Percentiles rank a stretch among this genome's conserved stretches.
These are phyloP conservation scores for Psophocarpus tetragonolobus DNA, from an alignment of 306 rosid genomes.

Conservation along the genomic window DNA sequence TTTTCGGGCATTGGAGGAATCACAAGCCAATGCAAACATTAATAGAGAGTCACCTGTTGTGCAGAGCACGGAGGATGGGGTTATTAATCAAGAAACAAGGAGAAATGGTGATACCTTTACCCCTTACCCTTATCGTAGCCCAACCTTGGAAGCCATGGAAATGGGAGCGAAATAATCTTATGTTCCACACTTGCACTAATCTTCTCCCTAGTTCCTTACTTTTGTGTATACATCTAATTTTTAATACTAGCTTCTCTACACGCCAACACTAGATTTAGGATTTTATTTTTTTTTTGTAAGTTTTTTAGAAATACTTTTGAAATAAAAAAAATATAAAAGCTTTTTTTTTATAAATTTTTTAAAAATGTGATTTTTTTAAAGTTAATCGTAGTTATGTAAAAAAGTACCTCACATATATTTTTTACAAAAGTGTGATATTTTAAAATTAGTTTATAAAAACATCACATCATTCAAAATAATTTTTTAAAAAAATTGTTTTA, in stretches of 20 bases:
- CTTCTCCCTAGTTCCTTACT: background rate
- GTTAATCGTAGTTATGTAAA: no score
- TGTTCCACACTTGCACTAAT: background rate
- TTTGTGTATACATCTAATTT: conserved; percentile 24
- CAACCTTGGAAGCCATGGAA: conserved; percentile 60
- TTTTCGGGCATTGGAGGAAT: conserved; percentile 65
- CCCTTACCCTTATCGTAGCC: conserved; percentile 40
- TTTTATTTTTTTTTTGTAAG: no score
- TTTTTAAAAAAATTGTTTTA: no score
- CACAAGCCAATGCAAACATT: conserved; percentile 25
- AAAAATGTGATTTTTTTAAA: no score
- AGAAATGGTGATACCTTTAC: conserved; percentile 36
- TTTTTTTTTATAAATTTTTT: no score
- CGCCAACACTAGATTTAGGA: conserved; percentile 18
- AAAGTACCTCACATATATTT: no score
- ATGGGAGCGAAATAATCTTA: conserved; percentile 47
- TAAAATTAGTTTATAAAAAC: no score
- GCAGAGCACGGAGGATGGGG: conserved; percentile 35
- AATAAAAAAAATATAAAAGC: no score
- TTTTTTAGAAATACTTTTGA: no score
- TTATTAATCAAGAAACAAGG: conserved; percentile 28
- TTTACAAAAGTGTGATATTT: no score
- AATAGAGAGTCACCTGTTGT: conserved; percentile 22
- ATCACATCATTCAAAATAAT: no score
- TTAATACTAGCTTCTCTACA: conserved; percentile 14